Percentiles rank a stretch among this genome's conserved stretches.
Evolutionary conservation across 2,329 filamentous ascomycete species (phyloP).

Genomic region (Nectriaceae sp.): DNA sequence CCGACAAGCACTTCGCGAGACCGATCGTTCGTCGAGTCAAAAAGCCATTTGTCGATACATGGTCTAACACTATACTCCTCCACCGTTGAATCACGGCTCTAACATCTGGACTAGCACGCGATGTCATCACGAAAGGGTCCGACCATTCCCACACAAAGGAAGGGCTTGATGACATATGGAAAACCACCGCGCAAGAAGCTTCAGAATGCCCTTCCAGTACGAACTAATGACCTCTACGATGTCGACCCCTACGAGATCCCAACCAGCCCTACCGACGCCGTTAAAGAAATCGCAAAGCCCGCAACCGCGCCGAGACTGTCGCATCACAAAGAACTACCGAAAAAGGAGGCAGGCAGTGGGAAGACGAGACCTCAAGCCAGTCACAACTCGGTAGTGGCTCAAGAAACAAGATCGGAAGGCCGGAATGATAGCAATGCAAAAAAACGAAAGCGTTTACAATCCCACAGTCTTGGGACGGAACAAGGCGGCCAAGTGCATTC

Average conservation of each 20-base stretch:
- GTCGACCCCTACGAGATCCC: conserved; percentile 8
- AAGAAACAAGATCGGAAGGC: conserved; percentile 6
- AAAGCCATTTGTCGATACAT: too few relatives aligned
- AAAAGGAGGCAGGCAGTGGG: too few relatives aligned
- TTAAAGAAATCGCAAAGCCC: conserved; percentile 14
- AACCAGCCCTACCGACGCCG: conserved; percentile 10
- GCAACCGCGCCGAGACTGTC: not conserved
- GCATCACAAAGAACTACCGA: too few relatives aligned
- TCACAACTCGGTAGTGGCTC: not conserved
- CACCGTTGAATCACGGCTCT: not conserved
- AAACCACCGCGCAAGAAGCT: conserved; percentile 28
- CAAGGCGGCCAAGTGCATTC: conserved; percentile 7
- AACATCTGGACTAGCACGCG: not conserved
- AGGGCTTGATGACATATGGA: conserved; percentile 30
- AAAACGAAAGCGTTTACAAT: conserved; percentile 26
- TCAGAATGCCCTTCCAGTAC: conserved; percentile 22
- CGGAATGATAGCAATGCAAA: conserved; percentile 19
- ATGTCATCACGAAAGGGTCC: conserved; percentile 24
- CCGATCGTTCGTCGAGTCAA: too few relatives aligned
- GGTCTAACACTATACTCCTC: not conserved
- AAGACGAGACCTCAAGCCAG: not conserved
- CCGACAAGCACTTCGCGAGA: too few relatives aligned
- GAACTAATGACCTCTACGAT: conserved; percentile 15
- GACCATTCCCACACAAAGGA: conserved; percentile 23
- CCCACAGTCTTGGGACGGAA: conserved; percentile 5